Percentiles rank a stretch among this genome's conserved stretches.
Conservation (phyloP, 768 basidiomycete genomes). For the Phylloporus arenicola region DNA sequence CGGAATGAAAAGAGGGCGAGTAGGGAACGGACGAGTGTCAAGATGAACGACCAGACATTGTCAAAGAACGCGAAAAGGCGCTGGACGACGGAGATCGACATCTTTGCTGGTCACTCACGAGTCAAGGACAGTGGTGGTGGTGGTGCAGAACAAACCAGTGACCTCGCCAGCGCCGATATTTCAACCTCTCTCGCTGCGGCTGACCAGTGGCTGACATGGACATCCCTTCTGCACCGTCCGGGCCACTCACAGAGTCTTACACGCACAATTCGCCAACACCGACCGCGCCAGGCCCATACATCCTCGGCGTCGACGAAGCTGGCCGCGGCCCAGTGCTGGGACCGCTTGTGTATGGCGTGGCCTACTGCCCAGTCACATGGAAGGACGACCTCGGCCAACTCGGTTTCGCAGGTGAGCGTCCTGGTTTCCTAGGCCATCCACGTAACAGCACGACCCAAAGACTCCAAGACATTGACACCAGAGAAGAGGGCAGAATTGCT, state of each 20-base stretch:
- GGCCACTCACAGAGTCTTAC: slow-evolving; percentile 63
- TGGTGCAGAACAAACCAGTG: neutral
- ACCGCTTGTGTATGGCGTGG: slow-evolving; percentile 93
- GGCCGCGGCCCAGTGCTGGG: slow-evolving; percentile 94
- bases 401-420: slow-evolving; percentile 79
- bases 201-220: slow-evolving; percentile 6
- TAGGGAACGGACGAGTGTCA: slow-evolving; percentile 27
- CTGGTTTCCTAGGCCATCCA: neutral
- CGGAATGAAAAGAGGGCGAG: slow-evolving; percentile 16
- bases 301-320: slow-evolving; percentile 98
- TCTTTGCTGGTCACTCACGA: slow-evolving; percentile 9
- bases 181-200: slow-evolving; percentile 9
- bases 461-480: slow-evolving; percentile 86
- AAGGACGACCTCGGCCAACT: slow-evolving; percentile 66
- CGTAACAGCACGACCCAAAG: slow-evolving; percentile 36
- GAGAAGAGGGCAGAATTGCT: slow-evolving; percentile 63
- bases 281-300: slow-evolving; percentile 71
- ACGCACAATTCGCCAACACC: slow-evolving; percentile 73
- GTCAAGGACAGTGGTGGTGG: slow-evolving; percentile 13
- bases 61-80: slow-evolving; percentile 14
- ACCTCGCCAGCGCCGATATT: neutral
- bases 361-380: slow-evolving; percentile 84
- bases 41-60: slow-evolving; percentile 21
- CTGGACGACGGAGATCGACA: slow-evolving; percentile 9
- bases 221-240: slow-evolving; percentile 56